Conservation (phyloP, 345 rosid genomes). For the Salix suchowensis region DNA sequence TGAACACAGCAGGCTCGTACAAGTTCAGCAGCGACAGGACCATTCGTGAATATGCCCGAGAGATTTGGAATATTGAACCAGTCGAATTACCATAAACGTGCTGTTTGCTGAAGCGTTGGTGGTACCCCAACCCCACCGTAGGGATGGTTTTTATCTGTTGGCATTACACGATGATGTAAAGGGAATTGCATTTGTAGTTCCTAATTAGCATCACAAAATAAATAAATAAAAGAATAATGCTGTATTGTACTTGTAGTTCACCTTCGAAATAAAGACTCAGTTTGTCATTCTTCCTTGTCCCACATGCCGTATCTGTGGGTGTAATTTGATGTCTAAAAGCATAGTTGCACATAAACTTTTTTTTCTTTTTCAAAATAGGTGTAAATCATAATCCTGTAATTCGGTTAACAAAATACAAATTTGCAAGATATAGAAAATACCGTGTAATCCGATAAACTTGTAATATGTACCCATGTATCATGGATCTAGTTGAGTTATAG, state of each 20-base stretch:
- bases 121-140: background rate
- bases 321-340: no score
- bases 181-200: background rate
- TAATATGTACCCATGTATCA: no score
- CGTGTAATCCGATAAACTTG: no score
- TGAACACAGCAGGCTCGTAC: conserved; percentile 75
- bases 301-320: no score
- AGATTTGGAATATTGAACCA: conserved; percentile 68
- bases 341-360: no score
- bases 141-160: background rate
- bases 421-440: no score
- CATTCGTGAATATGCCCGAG: conserved; percentile 65
- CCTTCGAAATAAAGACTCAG: background rate
- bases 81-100: conserved; percentile 25
- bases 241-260: background rate
- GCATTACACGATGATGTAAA: background rate
- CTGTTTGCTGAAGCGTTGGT: background rate
- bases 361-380: no score
- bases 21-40: conserved; percentile 92
- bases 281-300: no score
- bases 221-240: background rate
- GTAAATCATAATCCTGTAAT: no score
- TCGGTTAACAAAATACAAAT: no score
- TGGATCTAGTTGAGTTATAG: no score
- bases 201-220: background rate